Base-by-base conservation (phyloP, 2,329 filamentous ascomycete genomes). In the Knufia petricola region DNA sequence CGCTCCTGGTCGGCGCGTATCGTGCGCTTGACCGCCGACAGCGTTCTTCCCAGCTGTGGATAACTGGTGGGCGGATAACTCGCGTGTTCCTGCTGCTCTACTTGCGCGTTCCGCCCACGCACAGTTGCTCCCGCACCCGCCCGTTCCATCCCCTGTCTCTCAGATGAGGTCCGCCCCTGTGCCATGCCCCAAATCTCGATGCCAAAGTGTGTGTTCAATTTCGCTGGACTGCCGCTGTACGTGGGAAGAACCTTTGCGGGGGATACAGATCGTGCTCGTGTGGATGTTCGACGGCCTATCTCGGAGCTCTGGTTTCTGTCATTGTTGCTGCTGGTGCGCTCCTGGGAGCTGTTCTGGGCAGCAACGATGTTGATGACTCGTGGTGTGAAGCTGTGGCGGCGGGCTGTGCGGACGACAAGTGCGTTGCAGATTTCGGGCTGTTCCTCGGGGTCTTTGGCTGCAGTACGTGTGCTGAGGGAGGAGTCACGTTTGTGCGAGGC, bases 351-450 rank as follows among this genome's bases (percentile, higher is more conserved):
- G 34, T 39, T 39, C 13, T n/a, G 13, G 19, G 4, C 34, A n/a
- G 44, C 34, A 24, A 30, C 32, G 31, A 47, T 47, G 24, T 47
- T 30, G 44, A 47, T 31, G 2, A 47, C 28, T 39, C 44, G 44
- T 17, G 44, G 44, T 20, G 34, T 47, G 15, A 47, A 32, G 23
- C 44, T 47, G 34, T 47, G 34, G 13, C 44, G 44, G 12, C 32
- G 31, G 17, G 34, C 26, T 2, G 44, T 23, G n/a, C 21, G 26
- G 26, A 28, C 26, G 26, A 28, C 6, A 28, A 6, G 32, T 10
- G 44, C 44, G 8, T 38, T 47, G 21, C 44, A 30, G 12, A 47
- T 39, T 20, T 26, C 28, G 19, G 36, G 34, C 26, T 39, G 9
- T 24, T 30, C 21, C 4, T 13, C n/a, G 32, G 34, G 24, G 12